phyloP scores from a whole-genome alignment of 495 filamentous ascomycete genomes.

The Aspergillus coremiiformis region DNA sequence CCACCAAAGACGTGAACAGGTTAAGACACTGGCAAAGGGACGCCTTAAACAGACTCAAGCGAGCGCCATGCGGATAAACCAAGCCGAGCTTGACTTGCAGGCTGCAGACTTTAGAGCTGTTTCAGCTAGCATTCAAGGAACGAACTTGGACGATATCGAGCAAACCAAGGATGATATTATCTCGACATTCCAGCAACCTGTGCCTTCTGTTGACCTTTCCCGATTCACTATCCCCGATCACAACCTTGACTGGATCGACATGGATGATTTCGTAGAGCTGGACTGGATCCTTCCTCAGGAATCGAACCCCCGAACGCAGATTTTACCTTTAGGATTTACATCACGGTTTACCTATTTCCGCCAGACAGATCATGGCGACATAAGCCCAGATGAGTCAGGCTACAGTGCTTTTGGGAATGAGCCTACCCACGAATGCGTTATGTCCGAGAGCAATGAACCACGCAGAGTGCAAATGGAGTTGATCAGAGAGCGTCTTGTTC shows the following conservation, averaged over 20 bases:
- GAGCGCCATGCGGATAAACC: slow-evolving; percentile 91
- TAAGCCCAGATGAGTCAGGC: slow-evolving; percentile 60
- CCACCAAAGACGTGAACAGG: slow-evolving; percentile 89
- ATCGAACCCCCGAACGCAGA: slow-evolving; percentile 85
- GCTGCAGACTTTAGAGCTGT: slow-evolving; percentile 90
- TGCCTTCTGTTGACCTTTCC: slow-evolving; percentile 61
- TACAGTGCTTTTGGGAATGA: slow-evolving; percentile 87
- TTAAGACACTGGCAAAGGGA: slow-evolving; percentile 68
- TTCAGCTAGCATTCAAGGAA: slow-evolving; percentile 79
- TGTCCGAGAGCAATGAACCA: slow-evolving; percentile 90
- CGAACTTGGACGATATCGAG: slow-evolving; percentile 64
- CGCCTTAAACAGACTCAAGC: slow-evolving; percentile 65
- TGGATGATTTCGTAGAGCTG: slow-evolving; percentile 98
- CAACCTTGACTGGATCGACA: slow-evolving; percentile 92
- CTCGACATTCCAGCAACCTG: slow-evolving; percentile 49
- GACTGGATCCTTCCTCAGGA: slow-evolving; percentile 92
- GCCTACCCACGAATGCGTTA: slow-evolving; percentile 86
- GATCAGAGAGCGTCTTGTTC: slow-evolving; percentile 70
- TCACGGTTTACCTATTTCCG: slow-evolving; percentile 95
- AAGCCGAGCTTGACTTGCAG: slow-evolving; percentile 84
- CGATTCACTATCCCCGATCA: slow-evolving; percentile 91
- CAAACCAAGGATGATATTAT: slow-evolving; percentile 50
- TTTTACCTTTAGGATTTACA: slow-evolving; percentile 83
- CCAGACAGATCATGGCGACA: slow-evolving; percentile 82
- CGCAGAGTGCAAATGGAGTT: slow-evolving; percentile 81